These are phyloP conservation scores for Syncephalastrum contaminatum DNA, from an alignment of 371 early-diverging fungal species.

Conservation along the genomic window DNA sequence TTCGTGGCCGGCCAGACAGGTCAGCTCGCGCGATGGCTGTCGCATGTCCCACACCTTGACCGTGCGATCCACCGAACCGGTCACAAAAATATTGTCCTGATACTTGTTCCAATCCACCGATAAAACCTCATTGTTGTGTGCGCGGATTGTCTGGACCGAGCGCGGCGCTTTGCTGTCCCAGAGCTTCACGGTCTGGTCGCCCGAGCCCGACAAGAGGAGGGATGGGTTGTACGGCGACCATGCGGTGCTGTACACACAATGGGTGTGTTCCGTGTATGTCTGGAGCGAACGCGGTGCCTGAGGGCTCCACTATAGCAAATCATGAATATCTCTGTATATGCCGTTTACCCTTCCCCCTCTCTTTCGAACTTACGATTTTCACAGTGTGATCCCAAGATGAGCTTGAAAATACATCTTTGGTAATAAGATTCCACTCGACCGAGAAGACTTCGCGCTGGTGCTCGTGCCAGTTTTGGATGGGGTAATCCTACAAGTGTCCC, in stretches of 20 bases:
- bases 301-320: slow-evolving; percentile 77
- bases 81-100: slow-evolving; percentile 71
- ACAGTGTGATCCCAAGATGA: slow-evolving; percentile 94
- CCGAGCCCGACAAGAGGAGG: slow-evolving; percentile 83
- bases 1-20: slow-evolving; percentile 79
- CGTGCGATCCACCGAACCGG: slow-evolving; percentile 86
- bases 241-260: slow-evolving; percentile 84
- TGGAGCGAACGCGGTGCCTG: slow-evolving; percentile 72
- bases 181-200: slow-evolving; percentile 85
- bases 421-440: slow-evolving; percentile 90
- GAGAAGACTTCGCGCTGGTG: slow-evolving; percentile 91
- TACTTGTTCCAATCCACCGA: slow-evolving; percentile 97
- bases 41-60: slow-evolving; percentile 92
- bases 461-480: slow-evolving; percentile 90
- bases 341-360: neutral
- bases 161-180: slow-evolving; percentile 82
- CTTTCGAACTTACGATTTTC: slow-evolving; percentile 70
- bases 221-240: slow-evolving; percentile 86
- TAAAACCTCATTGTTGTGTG: slow-evolving; percentile 85
- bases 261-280: slow-evolving; percentile 84
- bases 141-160: slow-evolving; percentile 75
- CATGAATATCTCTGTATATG: neutral
- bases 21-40: slow-evolving; percentile 66
- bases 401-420: slow-evolving; percentile 84
- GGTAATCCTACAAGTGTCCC: slow-evolving; percentile 66